Conservation (phyloP, 345 rosid genomes). For the Crucihimalaya himalaica region DNA sequence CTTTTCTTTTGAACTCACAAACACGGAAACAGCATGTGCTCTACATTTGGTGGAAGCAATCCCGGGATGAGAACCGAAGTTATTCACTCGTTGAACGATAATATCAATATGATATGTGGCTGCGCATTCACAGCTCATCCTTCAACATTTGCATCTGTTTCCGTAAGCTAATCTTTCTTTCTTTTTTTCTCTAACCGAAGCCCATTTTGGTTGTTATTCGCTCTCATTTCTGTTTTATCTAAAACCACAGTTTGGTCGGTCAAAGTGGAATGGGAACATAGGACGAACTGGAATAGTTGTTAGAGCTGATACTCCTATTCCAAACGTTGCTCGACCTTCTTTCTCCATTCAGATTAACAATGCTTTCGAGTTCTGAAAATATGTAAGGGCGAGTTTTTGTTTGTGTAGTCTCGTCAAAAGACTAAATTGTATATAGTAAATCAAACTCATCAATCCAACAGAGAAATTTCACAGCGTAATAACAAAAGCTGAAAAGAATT, state of each 20-base stretch:
- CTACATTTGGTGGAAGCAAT: constrained; percentile 90
- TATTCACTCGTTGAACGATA: constrained; percentile 75
- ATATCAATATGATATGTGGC: constrained; percentile 78
- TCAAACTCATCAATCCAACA: constrained; percentile 6
- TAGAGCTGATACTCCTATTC: constrained; percentile 72
- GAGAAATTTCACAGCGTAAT: neutral
- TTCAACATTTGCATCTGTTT: constrained; percentile 73
- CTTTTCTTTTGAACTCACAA: neutral
- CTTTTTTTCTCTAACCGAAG: neutral
- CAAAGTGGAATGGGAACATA: constrained; percentile 89
- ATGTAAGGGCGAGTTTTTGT: constrained; percentile 1
- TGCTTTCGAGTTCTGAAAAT: constrained; percentile 73
- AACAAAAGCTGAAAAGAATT: constrained; percentile 9
- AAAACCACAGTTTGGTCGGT: constrained; percentile 73
- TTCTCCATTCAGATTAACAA: constrained; percentile 81
- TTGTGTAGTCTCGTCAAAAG: neutral
- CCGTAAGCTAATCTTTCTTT: constrained; percentile 49
- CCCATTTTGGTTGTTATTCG: neutral
- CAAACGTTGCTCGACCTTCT: constrained; percentile 60
- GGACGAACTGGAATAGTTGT: constrained; percentile 81
- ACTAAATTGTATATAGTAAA: constrained; percentile 29
- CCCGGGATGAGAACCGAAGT: constrained; percentile 80
- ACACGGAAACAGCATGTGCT: constrained; percentile 58
- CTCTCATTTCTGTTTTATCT: neutral
- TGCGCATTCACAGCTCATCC: constrained; percentile 63